phyloP scores from a whole-genome alignment of 768 basidiomycete species.

The Rhodotorula toruloides region DNA sequence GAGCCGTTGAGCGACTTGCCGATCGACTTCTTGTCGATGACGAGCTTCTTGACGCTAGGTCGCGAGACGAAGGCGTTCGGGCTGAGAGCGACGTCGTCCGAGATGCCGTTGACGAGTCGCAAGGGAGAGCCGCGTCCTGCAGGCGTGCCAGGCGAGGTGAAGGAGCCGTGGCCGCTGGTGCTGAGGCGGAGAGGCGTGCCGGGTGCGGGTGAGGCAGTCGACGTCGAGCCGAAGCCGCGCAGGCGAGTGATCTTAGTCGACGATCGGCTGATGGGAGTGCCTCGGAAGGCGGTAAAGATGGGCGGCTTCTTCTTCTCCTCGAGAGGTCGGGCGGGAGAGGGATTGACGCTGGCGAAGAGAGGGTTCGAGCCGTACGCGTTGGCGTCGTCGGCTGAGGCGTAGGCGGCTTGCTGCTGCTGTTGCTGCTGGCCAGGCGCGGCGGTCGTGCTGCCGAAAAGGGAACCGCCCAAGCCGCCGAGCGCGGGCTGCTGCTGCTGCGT shows the following conservation, averaged over 20 bases:
- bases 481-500: constrained; percentile 42
- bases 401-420: constrained; percentile 52
- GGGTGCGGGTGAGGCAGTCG: constrained; percentile 15
- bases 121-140: constrained; percentile 32
- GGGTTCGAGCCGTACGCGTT: constrained; percentile 51
- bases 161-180: not conserved
- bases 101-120: constrained; percentile 29
- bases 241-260: constrained; percentile 39
- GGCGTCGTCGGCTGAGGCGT: constrained; percentile 83
- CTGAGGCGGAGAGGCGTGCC: constrained; percentile 12
- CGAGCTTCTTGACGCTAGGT: constrained; percentile 43
- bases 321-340: constrained; percentile 17
- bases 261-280: constrained; percentile 36
- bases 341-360: constrained; percentile 43
- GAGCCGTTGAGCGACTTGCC: not conserved
- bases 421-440: not conserved
- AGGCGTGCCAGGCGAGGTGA: constrained; percentile 23
- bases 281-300: constrained; percentile 38
- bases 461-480: constrained; percentile 49
- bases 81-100: constrained; percentile 32
- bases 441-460: constrained; percentile 41
- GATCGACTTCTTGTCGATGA: constrained; percentile 37
- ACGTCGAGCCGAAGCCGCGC: constrained; percentile 35
- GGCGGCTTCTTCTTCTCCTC: constrained; percentile 41
- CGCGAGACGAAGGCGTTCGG: constrained; percentile 40